A percentile compares a stretch with the other conserved stretches of the same genome.
Conservation (phyloP, 1,284 basidiomycete species). For the Cutaneotrichosporon cyanovorans region DNA sequence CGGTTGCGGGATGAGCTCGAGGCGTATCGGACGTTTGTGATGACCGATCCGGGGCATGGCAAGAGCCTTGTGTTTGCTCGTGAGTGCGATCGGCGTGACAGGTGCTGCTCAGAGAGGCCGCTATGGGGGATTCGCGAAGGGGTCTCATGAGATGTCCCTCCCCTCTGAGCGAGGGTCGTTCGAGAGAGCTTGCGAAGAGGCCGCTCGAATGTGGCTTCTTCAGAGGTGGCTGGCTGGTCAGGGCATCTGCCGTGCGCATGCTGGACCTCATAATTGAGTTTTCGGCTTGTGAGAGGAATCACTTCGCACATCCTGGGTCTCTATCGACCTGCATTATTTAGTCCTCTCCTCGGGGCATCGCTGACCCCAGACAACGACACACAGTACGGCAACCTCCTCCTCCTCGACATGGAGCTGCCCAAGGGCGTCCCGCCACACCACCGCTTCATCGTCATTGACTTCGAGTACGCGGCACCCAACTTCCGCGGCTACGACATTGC, state of each 20-base stretch:
- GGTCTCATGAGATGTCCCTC: too few relatives aligned
- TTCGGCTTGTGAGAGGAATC: too few relatives aligned
- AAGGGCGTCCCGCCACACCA: conserved; percentile 47
- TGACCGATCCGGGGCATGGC: conserved; percentile 27
- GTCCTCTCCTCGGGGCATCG: neutral
- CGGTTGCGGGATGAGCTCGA: conserved; percentile 37
- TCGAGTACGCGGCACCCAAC: conserved; percentile 86
- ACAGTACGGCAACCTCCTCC: conserved; percentile 86
- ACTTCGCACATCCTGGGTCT: too few relatives aligned
- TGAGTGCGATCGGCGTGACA: too few relatives aligned
- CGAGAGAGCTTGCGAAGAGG: too few relatives aligned
- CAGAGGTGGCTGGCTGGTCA: too few relatives aligned
- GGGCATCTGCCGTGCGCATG: too few relatives aligned
- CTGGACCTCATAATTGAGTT: too few relatives aligned
- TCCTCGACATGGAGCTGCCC: conserved; percentile 54
- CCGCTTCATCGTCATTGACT: conserved; percentile 87
- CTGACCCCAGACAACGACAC: conserved; percentile 70
- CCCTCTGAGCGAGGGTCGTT: too few relatives aligned
- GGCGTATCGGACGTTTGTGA: conserved; percentile 37
- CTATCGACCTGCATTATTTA: conserved; percentile 4
- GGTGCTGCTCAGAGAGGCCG: too few relatives aligned
- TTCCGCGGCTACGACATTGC: conserved; percentile 86
- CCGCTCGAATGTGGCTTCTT: too few relatives aligned
- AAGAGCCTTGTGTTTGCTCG: conserved; percentile 44
- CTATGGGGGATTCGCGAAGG: too few relatives aligned